Evolutionary conservation across 352 stramenopile genomes (phyloP), one percentile per base, ranked within the genome.

Genomic region (Globisporangium radiosum): DNA sequence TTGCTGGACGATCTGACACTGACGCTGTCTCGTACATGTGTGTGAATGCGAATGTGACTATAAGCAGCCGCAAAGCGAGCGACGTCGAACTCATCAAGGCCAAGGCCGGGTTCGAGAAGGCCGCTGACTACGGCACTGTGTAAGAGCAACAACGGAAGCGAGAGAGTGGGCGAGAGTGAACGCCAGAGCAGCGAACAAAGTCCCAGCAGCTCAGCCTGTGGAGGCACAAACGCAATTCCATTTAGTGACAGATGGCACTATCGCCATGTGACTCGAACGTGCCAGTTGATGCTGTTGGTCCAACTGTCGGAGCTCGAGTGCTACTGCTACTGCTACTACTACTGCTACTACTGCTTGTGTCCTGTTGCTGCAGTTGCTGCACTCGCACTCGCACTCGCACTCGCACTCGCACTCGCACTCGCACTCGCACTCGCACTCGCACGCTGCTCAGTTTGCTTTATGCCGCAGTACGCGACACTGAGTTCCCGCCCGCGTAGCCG

Each of bases 51-150:
- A 19, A 37, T 47, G 25, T 36, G 3, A 37, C 39, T 52, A 33
- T n/a, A 15, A 47, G 9, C 19, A 65, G 59, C 42, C 52, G 59
- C 39, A 60, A 65, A 36, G 38, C 54, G 44, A 77, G 68, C 53
- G 67, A 77, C 48, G 72, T 73, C 33, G 78, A 70, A 48, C 59
- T 65, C 67, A 78, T 68, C 63, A 84, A 84, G 57, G 47, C 77
- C 56, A 66, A 66, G 38, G 7, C 25, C 4, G 45, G 45, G 11
- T 84, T 79, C 49, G 69, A 84, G 63, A 84, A 72, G 0, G 70
- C 65, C 8, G 63, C 74, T 0, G 74, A 84, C 57, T 84, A 84
- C 58, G 74, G 74, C 37, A 84, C 74, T 5, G 74, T 84, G 25
- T 84, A 61, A 72, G 7, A 33, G 25, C 25, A 33, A 33, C 25